These are phyloP conservation scores for Cerrena zonata DNA, from an alignment of 1,284 basidiomycete genomes.

Conservation along the genomic window DNA sequence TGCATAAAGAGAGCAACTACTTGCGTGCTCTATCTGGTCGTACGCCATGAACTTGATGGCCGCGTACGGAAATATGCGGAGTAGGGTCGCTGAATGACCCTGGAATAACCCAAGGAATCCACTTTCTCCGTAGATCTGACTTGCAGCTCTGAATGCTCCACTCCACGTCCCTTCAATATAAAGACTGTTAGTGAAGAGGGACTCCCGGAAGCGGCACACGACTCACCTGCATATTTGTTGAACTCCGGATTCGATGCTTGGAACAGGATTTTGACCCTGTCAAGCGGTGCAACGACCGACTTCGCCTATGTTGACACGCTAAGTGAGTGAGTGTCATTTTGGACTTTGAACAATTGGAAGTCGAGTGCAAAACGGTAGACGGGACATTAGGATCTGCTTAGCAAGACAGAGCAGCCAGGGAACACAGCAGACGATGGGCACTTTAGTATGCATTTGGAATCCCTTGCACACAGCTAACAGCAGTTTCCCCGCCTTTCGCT, in stretches of 20 bases:
- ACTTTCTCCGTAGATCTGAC: conserved; percentile 68
- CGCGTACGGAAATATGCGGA: conserved; percentile 90
- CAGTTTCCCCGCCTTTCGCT: too few species aligned
- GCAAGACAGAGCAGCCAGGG: neutral
- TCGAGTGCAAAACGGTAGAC: conserved; percentile 4
- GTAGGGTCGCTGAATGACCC: conserved; percentile 88
- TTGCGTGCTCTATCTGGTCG: conserved; percentile 76
- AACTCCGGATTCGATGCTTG: conserved; percentile 96
- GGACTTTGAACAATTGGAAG: conserved; percentile 7
- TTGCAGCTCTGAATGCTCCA: conserved; percentile 80
- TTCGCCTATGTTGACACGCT: conserved; percentile 67
- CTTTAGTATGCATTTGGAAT: too few species aligned
- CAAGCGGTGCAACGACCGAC: conserved; percentile 93
- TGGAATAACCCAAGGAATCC: conserved; percentile 85
- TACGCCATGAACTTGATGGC: conserved; percentile 98
- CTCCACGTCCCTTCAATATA: conserved; percentile 65
- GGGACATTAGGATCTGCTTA: neutral
- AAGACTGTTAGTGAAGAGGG: neutral
- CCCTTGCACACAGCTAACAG: too few species aligned
- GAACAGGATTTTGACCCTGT: conserved; percentile 98
- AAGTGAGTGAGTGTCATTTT: neutral
- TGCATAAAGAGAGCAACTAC: conserved; percentile 20
- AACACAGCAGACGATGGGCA: too few species aligned
- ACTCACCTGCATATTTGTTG: conserved; percentile 82
- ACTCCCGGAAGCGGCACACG: conserved; percentile 1